Evolutionary conservation across 352 stramenopile species (phyloP), one percentile per base, ranked within the genome.

Genomic region (Phytopythium chamaehyphon): DNA sequence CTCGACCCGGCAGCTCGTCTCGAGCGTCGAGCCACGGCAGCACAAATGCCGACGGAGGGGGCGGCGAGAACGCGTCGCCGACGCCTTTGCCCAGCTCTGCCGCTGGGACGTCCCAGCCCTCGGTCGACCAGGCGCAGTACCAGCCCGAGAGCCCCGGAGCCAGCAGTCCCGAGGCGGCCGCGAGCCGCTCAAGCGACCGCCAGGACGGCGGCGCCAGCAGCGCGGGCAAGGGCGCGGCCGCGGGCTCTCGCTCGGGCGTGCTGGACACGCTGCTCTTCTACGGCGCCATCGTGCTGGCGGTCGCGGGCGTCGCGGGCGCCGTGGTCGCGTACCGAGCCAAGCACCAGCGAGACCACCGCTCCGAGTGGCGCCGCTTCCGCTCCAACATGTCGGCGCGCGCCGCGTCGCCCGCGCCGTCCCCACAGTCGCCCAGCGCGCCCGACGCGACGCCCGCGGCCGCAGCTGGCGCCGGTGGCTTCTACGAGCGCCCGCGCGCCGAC

Each of bases 201-300:
- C 12, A 43, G 6, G 26, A 23, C 14, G 36, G 23, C 8, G 23
- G 6, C 43, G 21, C 10, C 2, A 23, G 54, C 18, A 12, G 33
- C 28, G 18, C 44, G 9, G 40, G 19, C 19, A 57, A 24, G 19
- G 28, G 28, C 16, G 44, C 35, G 0, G 28, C 22, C 9, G 45
- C n/a, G 21, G 35, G 31, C 31, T 9, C 3, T 5, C 3, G 7
- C 11, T 35, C 35, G 47, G 15, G 35, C 22, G 40, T n/a, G 18
- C 36, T 36, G 54, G 40, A 15, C 53, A 55, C 4, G 23, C 46
- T 51, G 31, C 46, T 86, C 15, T 73, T 80, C 37, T 65, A 74
- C 22, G 66, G 55, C 9, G 54, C 57, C 3, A 40, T 76, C 4
- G 44, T 76, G n/a, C 51, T 89, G 19, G 58, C 37, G 14, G 28